Base-by-base conservation (phyloP, 352 stramenopile genomes). In the Globisporangium spiculum region DNA sequence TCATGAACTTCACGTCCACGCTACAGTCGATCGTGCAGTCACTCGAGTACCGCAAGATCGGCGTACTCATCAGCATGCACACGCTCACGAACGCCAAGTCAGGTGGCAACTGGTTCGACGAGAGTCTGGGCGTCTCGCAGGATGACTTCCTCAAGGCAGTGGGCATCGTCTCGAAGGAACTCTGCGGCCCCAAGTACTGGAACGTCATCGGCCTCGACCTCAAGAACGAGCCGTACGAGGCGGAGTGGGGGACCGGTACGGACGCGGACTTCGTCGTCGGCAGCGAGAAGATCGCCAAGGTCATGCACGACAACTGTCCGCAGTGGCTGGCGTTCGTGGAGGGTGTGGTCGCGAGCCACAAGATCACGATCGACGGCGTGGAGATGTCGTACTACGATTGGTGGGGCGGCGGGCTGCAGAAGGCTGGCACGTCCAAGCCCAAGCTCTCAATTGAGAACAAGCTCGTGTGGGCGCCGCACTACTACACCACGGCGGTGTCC, bases 261-360 rank as follows among this genome's bases (percentile, higher is more conserved):
- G 75, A 85, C 10, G 66, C 75, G n/a, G 87, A 94, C 63, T 94
- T 92, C 56, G 77, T 88, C 12, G 36, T 78, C 3, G 87, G 87
- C 3, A 75, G 72, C 16, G 80, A 90, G 65, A 90, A 89, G 56
- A 93, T 94, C 59, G 87, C 82, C 50, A 84, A 90, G 50, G 76
- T 86, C 24, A 94, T 94, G 87, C 85, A 86, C 62, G 71, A 24
- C 9, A 85, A 88, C 48, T 94, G 87, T 36, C 83, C 87, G 3
- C 73, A 87, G 22, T 94, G 87, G 87, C 65, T 94, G 48, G 87
- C 78, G 12, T 93, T 94, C 48, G 87, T 94, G 20, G 87, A 94
- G 58, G 87, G 87, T 20, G 74, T 94, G 16, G 80, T 88, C 18
- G 60, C 64, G 36, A 72, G 63, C 3, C 82, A 88, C 55, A 80